Conservation (phyloP, 768 basidiomycete genomes). For the Jaapia argillacea region DNA sequence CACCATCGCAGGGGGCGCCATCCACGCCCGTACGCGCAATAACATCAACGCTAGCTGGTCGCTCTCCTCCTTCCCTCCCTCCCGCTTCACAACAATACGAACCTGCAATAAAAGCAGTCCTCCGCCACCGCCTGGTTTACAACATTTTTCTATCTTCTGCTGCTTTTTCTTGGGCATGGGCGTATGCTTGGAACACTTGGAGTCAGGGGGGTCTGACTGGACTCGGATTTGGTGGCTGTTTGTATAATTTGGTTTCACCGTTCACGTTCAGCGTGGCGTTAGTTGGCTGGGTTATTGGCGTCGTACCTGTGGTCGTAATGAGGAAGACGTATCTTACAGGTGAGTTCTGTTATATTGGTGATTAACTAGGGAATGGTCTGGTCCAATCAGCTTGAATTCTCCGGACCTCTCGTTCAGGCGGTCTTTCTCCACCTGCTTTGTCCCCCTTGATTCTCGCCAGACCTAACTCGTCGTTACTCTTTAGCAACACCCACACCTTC, state of each 20-base stretch:
- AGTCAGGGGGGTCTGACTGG: constrained; percentile 25
- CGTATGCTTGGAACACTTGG: constrained; percentile 34
- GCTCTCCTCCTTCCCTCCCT: constrained; percentile 45
- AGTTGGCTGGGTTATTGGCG: constrained; percentile 38
- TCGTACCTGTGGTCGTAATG: constrained; percentile 46
- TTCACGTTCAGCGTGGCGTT: constrained; percentile 29
- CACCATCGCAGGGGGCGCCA: no score
- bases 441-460: no score
- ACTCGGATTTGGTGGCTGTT: no score
- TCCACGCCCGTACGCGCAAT: background rate
- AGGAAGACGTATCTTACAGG: constrained; percentile 52
- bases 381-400: no score
- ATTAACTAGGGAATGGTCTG: constrained; percentile 1
- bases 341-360: constrained; percentile 21
- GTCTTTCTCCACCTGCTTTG: no score
- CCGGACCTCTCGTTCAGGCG: no score
- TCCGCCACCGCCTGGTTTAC: constrained; percentile 49
- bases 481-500: constrained; percentile 37
- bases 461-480: no score
- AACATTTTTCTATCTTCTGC: constrained; percentile 43
- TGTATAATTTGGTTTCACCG: constrained; percentile 6
- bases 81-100: constrained; percentile 51
- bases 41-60: constrained; percentile 20
- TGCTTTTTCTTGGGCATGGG: constrained; percentile 33
- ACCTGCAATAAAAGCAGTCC: constrained; percentile 51